Evolutionary conservation across 352 stramenopile genomes (phyloP), one percentile per base, ranked within the genome.

Genomic region (Discostella stelligera): DNA sequence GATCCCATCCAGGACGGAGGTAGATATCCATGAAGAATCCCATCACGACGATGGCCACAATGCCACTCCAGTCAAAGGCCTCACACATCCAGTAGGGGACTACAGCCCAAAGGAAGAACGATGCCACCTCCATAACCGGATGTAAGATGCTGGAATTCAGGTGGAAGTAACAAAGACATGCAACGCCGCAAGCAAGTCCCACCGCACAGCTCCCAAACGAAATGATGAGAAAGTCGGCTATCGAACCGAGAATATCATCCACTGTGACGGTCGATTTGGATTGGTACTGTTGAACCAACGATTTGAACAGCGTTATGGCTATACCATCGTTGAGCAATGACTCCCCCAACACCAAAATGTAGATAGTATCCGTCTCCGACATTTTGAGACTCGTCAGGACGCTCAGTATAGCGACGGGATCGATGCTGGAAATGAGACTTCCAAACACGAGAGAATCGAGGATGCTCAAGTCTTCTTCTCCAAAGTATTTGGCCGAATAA

Each of bases 221-320:
- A 18, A 80, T 74, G 23, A 79, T 71, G 10, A 86, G 64, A 78
- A 89, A 90, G 46, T 87, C 58, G 2, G 63, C 66, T 7, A 84
- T 48, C 0, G 71, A 68, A 16, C 77, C 77, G 0, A 86, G 66
- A 37, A 89, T 74, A 32, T 64, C 70, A 18, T 72, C 68, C 60
- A 83, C 74, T 16, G 78, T 73, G 0, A 79, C 75, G 48, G 73
- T 56, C 14, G 74, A 74, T 50, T 77, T 61, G 54, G 27, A 58
- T 21, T 64, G 41, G 44, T 77, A 77, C 14, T 71, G 65, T 27
- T 71, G 41, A 49, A 77, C 23, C 18, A 93, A 53, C 6, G 77
- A 84, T 49, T 98, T 93, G 75, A 94, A 95, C 1, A 95, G 61
- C 27, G 92, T 90, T 68, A 95, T 92, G 14, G 91, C 86, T 23